Evolutionary conservation across 352 stramenopile species (phyloP), one percentile per base, ranked within the genome.

Genomic region (Chrysophaeum taylorii): DNA sequence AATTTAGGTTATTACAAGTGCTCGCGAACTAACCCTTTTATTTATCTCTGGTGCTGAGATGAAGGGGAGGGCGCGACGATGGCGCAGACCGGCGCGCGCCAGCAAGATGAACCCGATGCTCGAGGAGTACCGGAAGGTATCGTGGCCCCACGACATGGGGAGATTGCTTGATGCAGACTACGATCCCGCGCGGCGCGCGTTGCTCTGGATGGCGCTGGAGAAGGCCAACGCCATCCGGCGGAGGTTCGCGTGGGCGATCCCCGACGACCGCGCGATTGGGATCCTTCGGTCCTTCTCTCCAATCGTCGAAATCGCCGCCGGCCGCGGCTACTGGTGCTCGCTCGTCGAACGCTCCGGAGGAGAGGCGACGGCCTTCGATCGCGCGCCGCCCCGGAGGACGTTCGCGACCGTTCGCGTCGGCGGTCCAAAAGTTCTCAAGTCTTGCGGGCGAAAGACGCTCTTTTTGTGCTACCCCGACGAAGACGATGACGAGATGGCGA

Each of bases 381-480:
- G 33, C 12, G 27, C 25, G 31, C 57, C 57, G 31, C 57, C 57
- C 1, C 14, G 9, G 33, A 9, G 27, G 21, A 45, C 33, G 9
- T 66, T 45, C n/a, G 7, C 5, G 5, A 18, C 31, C 57, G 57
- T 66, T 16, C 1, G 4, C 12, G 33, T 14, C 1, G 57, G 57
- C 31, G 57, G 57, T 31, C 57, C 57, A 1, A 36, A 66, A 25
- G 57, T 23, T 9, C 36, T 41, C 35, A 23, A 45, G 2, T 4
- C 14, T 9, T 31, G 38, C 27, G 9, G 7, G n/a, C 33, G 45
- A 23, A 31, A 36, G 14, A 9, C 33, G 31, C 36, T 66, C 14
- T 23, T 66, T 9, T n/a, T 66, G 12, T 66, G 57, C 35, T 66
- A 66, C 57, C 57, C 57, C 16, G 57, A 66, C 57, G 57, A 66